phyloP scores from a whole-genome alignment of 2,329 filamentous ascomycete species.

The Aspergillus alliaceus region DNA sequence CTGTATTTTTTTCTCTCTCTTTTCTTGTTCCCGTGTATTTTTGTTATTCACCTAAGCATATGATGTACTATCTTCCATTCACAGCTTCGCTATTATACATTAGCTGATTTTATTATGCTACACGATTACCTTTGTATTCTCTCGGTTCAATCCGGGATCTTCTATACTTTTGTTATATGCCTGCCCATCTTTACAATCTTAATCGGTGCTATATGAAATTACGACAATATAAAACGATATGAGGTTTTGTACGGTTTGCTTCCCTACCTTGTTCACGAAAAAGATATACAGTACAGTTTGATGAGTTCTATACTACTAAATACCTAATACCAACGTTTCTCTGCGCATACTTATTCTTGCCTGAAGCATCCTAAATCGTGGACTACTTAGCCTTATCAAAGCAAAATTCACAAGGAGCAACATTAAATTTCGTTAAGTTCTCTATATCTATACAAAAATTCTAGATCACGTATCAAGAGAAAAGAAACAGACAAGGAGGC shows the following conservation, averaged over 20 bases:
- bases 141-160: neutral
- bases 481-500: neutral
- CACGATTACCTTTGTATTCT: neutral
- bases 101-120: neutral
- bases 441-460: conserved; percentile 2
- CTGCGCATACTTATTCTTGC: neutral
- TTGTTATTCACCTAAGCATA: neutral
- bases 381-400: neutral
- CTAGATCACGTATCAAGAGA: neutral
- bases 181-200: neutral
- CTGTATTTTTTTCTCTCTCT: neutral
- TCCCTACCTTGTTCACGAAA: neutral
- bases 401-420: neutral
- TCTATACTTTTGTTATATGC: neutral
- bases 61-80: neutral
- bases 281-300: neutral
- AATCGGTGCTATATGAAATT: conserved; percentile 1
- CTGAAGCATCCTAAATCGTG: too few species aligned
- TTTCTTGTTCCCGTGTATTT: neutral
- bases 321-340: neutral
- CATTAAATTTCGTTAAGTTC: conserved; percentile 1
- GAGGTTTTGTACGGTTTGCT: neutral
- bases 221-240: neutral
- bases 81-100: neutral
- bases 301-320: neutral